Conservation (phyloP, 2,329 filamentous ascomycete species). For the Penicillium hesseltinei region DNA sequence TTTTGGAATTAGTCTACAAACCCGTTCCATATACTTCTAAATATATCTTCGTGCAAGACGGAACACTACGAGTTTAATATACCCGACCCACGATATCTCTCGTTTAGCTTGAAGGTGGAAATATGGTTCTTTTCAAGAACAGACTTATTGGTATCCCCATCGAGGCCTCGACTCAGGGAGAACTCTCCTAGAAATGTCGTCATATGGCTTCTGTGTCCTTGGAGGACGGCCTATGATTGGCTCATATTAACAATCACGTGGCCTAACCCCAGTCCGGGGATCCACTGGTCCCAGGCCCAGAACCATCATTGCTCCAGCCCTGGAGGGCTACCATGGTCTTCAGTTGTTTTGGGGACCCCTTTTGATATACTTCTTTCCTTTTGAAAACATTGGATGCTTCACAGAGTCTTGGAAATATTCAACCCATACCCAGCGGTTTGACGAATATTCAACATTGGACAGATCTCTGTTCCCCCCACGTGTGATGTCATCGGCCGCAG, state of each 20-base stretch:
- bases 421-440: too few relatives aligned
- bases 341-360: neutral
- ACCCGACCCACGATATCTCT: neutral
- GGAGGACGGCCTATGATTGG: neutral
- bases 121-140: neutral
- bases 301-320: neutral
- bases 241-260: neutral
- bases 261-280: neutral
- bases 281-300: neutral
- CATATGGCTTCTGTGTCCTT: neutral
- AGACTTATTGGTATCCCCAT: neutral
- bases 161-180: too few relatives aligned
- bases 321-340: neutral
- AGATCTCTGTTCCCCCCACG: neutral
- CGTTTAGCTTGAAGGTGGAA: neutral
- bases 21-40: neutral
- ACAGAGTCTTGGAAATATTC: rapidly evolving
- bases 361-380: neutral
- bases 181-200: neutral
- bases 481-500: constrained; percentile 6
- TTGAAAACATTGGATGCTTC: neutral
- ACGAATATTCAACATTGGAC: neutral
- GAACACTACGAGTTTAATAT: neutral
- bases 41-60: neutral
- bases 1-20: neutral